phyloP scores from a whole-genome alignment of 305 asterid genomes.

The Fraxinus nigra region DNA sequence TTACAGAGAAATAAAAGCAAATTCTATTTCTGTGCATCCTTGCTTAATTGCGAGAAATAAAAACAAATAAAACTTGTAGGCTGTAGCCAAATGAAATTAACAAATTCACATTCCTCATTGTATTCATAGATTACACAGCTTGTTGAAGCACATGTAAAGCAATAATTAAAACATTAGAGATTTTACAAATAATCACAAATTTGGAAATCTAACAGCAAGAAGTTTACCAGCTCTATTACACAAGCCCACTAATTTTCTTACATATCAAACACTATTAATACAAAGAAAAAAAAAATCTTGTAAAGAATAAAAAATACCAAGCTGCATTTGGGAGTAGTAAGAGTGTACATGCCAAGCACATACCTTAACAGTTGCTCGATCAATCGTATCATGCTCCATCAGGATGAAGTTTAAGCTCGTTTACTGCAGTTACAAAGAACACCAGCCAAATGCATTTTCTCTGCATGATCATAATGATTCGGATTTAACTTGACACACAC shows the following conservation, averaged over 20 bases:
- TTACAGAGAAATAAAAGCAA: no score
- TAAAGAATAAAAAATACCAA: conserved; percentile 2
- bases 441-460: not conserved
- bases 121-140: not conserved
- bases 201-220: not conserved
- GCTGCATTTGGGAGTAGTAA: not conserved
- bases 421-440: not conserved
- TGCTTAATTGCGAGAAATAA: not conserved
- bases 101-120: not conserved
- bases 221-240: not conserved
- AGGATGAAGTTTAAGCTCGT: not conserved
- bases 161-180: not conserved
- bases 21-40: not conserved
- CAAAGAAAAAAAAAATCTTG: no score
- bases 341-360: not conserved
- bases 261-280: not conserved
- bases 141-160: not conserved
- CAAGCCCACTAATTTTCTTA: not conserved
- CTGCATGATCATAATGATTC: not conserved
- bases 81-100: not conserved
- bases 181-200: not conserved
- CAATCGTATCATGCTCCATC: not conserved
- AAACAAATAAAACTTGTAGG: not conserved
- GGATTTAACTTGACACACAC: not conserved
- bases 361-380: not conserved